A percentile compares a stretch with the other conserved stretches of the same genome.
Conservation (phyloP, 2,329 filamentous ascomycete species). For the Moelleriella libera region DNA sequence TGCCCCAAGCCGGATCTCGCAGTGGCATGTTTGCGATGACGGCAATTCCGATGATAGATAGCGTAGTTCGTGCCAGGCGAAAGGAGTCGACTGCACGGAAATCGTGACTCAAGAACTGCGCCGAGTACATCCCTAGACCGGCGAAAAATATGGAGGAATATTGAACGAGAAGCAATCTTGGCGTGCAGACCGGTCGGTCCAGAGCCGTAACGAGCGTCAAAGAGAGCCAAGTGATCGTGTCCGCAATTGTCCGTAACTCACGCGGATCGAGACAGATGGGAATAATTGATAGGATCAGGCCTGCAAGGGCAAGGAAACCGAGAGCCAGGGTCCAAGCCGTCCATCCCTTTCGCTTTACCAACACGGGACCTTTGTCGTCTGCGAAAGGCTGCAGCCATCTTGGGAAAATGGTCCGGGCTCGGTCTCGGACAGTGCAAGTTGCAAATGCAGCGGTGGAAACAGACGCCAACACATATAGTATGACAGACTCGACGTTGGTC, state of each 20-base stretch:
- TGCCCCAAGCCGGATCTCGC: constrained; percentile 19
- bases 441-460: constrained; percentile 6
- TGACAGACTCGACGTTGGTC: not conserved
- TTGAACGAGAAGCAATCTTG: constrained; percentile 23
- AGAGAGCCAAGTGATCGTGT: constrained; percentile 24
- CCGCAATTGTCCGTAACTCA: constrained; percentile 14
- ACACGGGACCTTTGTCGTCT: constrained; percentile 16
- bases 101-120: constrained; percentile 13
- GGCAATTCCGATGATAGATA: constrained; percentile 13
- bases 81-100: constrained; percentile 10
- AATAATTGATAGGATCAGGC: constrained; percentile 18
- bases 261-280: constrained; percentile 15
- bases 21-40: constrained; percentile 22
- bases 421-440: constrained; percentile 13
- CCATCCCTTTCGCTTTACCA: constrained; percentile 17
- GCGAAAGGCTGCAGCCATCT: constrained; percentile 29
- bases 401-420: constrained; percentile 16
- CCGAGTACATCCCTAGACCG: constrained; percentile 14
- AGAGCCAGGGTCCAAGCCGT: constrained; percentile 24
- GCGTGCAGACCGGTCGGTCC: constrained; percentile 25
- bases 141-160: constrained; percentile 20
- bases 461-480: not conserved
- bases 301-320: constrained; percentile 15
- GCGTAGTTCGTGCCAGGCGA: constrained; percentile 8
- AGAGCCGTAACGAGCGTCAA: constrained; percentile 20